Conservation (phyloP, 352 stramenopile species). For the Blastocystis sp. region DNA sequence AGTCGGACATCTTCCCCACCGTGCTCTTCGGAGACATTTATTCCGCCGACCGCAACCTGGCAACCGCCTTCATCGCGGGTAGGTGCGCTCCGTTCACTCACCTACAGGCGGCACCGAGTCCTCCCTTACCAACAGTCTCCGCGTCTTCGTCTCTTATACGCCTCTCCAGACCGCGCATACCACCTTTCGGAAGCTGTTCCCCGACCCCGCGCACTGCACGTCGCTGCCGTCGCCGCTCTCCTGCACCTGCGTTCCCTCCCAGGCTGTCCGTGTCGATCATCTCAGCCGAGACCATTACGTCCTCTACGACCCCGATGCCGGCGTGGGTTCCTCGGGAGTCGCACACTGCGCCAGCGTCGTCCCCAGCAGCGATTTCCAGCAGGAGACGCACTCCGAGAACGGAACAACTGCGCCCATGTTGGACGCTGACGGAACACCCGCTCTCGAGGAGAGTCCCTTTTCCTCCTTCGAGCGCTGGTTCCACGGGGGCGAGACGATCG, state of each 20-base stretch:
- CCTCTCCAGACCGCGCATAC: not conserved
- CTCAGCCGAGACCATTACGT: not conserved
- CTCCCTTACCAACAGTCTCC: not conserved
- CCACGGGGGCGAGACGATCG: not conserved
- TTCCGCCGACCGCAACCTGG: not conserved
- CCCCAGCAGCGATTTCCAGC: not conserved
- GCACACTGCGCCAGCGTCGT: not conserved
- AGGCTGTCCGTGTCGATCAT: not conserved
- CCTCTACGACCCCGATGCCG: not conserved
- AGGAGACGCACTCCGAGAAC: not conserved
- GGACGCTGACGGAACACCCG: not conserved
- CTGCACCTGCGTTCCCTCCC: not conserved
- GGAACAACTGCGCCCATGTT: not conserved
- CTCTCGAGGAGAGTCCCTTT: not conserved
- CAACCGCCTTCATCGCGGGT: not conserved
- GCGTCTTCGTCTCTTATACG: not conserved
- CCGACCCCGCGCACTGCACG: not conserved
- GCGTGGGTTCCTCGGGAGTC: not conserved
- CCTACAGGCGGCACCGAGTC: not conserved
- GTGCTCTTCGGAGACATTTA: slow-evolving; percentile 32
- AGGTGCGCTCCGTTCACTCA: too few relatives aligned
- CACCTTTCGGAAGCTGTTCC: not conserved
- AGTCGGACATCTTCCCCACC: not conserved
- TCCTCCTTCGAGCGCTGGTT: not conserved
- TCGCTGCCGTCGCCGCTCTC: not conserved